A percentile compares a stretch with the other conserved stretches of the same genome.
Evolutionary conservation across 2,329 filamentous ascomycete species (phyloP).

Genomic region (Fusarium mexicanum): DNA sequence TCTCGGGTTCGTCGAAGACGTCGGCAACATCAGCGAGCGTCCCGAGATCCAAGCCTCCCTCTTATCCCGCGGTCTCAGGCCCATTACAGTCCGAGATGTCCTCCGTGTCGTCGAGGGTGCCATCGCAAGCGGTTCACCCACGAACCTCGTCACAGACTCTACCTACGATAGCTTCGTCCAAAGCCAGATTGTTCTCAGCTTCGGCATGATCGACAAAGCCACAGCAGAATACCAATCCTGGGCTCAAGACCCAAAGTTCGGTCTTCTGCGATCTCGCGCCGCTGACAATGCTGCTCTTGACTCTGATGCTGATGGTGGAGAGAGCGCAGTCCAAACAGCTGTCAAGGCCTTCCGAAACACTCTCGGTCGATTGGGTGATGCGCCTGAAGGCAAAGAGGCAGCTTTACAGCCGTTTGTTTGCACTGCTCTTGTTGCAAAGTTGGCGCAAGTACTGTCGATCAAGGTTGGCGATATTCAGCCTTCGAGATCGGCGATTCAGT

Average conservation of each 20-base stretch:
- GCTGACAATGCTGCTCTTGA: conserved; percentile 27
- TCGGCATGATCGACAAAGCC: conserved; percentile 37
- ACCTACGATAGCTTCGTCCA: conserved; percentile 31
- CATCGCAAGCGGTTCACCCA: conserved; percentile 31
- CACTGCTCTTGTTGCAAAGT: conserved; percentile 36
- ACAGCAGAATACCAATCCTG: conserved; percentile 38
- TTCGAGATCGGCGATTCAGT: conserved; percentile 36
- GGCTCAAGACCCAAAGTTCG: conserved; percentile 40
- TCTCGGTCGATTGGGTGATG: conserved; percentile 17
- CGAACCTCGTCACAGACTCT: neutral
- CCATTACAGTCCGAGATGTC: conserved; percentile 39
- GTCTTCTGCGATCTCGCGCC: conserved; percentile 26
- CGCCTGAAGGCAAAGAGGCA: conserved; percentile 27
- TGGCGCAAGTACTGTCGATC: conserved; percentile 37
- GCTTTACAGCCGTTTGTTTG: conserved; percentile 31
- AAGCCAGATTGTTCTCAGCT: conserved; percentile 37
- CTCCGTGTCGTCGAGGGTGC: conserved; percentile 36
- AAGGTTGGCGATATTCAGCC: conserved; percentile 37
- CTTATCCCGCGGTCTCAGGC: conserved; percentile 32
- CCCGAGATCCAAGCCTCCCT: conserved; percentile 36
- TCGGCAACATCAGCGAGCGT: conserved; percentile 38
- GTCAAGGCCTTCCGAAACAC: conserved; percentile 37
- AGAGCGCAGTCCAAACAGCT: conserved; percentile 38
- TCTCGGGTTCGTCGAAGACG: conserved; percentile 37
- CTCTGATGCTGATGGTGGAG: conserved; percentile 23